Evolutionary conservation across 257 asterid genomes (phyloP).

Genomic region (Solanum piurae): DNA sequence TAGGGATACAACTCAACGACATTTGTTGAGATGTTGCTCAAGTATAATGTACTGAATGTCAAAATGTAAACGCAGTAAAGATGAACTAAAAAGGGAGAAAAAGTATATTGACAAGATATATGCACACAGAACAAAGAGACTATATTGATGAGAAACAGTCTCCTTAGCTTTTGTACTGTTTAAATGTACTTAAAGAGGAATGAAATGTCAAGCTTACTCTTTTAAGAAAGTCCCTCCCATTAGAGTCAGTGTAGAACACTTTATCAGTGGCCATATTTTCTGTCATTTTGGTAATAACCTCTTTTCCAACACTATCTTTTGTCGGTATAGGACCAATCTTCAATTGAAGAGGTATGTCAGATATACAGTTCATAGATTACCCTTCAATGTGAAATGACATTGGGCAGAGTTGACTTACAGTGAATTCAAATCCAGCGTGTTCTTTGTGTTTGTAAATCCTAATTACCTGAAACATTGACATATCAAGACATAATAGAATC

Average conservation of each 20-base stretch:
- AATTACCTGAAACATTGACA: conserved; percentile 34
- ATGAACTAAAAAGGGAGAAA: not conserved
- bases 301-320: conserved; percentile 24
- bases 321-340: conserved; percentile 78
- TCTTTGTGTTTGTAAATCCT: conserved; percentile 76
- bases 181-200: not conserved
- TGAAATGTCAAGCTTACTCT: conserved; percentile 33
- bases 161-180: not conserved
- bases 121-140: not conserved
- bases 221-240: conserved; percentile 81
- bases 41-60: not conserved
- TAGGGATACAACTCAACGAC: not conserved
- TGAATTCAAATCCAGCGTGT: conserved; percentile 79
- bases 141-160: not conserved
- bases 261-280: conserved; percentile 59
- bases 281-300: conserved; percentile 58
- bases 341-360: conserved; percentile 9
- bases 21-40: not conserved
- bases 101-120: not conserved
- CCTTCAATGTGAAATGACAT: not conserved
- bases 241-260: conserved; percentile 75
- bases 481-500: not conserved
- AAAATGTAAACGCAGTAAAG: not conserved
- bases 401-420: conserved; percentile 35
- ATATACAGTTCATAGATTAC: not conserved